Percentiles rank a stretch among this genome's conserved stretches.
Conservation (phyloP, 2,329 filamentous ascomycete genomes). For the Chalaropsis ovoidea region DNA sequence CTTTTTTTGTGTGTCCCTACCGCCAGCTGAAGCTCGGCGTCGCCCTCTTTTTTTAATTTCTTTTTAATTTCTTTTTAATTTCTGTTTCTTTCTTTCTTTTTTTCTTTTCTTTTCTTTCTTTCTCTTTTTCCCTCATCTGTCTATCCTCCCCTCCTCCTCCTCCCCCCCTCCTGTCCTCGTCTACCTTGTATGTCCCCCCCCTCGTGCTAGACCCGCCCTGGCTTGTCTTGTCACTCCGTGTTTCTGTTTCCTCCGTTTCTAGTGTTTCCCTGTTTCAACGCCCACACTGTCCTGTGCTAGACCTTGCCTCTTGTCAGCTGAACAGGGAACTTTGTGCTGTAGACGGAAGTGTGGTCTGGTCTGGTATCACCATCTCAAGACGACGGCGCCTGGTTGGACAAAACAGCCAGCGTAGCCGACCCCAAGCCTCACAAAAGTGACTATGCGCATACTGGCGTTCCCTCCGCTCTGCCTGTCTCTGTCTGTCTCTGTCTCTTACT, state of each 20-base stretch:
- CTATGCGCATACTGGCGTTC: no score
- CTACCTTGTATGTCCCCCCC: no score
- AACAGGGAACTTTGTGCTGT: not conserved
- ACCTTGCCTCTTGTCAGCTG: not conserved
- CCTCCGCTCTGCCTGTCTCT: not conserved
- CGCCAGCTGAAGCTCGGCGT: not conserved
- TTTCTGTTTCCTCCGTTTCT: not conserved
- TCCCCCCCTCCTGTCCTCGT: not conserved
- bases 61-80: not conserved
- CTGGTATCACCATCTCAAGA: not conserved
- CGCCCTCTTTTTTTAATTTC: not conserved
- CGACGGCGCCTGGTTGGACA: not conserved
- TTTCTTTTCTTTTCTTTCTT: no score
- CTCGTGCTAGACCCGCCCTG: not conserved
- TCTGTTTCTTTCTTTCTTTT: not conserved
- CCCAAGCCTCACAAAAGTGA: not conserved
- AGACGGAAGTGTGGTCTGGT: not conserved
- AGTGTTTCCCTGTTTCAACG: constrained; percentile 7
- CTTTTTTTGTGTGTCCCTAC: not conserved
- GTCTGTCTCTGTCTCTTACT: not conserved
- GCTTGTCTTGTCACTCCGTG: not conserved
- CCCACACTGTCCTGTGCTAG: not conserved
- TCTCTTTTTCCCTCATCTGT: no score
- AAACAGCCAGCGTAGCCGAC: constrained; percentile 1
- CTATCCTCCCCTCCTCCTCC: no score